These are phyloP conservation scores for Phytophthora ramorum DNA, from an alignment of 352 stramenopile genomes.

Conservation along the genomic window DNA sequence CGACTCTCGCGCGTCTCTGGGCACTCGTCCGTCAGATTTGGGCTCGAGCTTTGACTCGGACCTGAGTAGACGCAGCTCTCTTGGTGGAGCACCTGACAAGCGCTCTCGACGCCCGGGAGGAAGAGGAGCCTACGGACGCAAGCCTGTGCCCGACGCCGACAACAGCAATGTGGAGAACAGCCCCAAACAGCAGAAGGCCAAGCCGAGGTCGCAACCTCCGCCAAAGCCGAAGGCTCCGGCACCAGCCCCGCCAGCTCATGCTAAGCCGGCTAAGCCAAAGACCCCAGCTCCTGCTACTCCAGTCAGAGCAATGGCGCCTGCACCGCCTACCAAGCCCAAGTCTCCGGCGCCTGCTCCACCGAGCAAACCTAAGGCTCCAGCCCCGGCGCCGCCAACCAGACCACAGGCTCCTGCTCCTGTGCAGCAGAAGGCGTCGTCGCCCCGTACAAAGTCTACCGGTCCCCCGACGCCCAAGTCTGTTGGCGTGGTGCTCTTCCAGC, in stretches of 20 bases:
- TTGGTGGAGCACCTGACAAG: conserved; percentile 22
- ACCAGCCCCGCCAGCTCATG: conserved; percentile 9
- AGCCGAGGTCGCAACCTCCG: conserved; percentile 20
- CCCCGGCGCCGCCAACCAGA: conserved; percentile 8
- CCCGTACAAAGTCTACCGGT: conserved; percentile 16
- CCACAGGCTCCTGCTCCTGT: conserved; percentile 7
- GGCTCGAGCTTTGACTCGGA: conserved; percentile 28
- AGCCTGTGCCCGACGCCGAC: conserved; percentile 25
- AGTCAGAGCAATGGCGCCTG: conserved; percentile 6
- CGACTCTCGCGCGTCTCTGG: conserved; percentile 27
- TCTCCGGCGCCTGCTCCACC: conserved; percentile 8
- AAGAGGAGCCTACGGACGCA: conserved; percentile 31
- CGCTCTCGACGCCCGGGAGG: conserved; percentile 23
- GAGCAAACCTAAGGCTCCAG: conserved; percentile 12
- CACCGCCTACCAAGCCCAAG: conserved; percentile 12
- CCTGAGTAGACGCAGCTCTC: conserved; percentile 22
- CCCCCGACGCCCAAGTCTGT: conserved; percentile 24
- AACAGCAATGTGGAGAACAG: conserved; percentile 11
- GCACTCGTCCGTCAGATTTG: conserved; percentile 27
- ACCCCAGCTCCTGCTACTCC: conserved; percentile 3
- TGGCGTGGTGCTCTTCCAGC: conserved; percentile 42
- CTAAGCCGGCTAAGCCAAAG: conserved; percentile 13
- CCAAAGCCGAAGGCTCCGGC: conserved; percentile 23
- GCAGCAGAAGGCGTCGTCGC: conserved; percentile 23
- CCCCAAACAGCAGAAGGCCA: conserved; percentile 20